These are phyloP conservation scores for Cutaneotrichosporon sp. DNA, from an alignment of 1,284 basidiomycete species.

Conservation along the genomic window DNA sequence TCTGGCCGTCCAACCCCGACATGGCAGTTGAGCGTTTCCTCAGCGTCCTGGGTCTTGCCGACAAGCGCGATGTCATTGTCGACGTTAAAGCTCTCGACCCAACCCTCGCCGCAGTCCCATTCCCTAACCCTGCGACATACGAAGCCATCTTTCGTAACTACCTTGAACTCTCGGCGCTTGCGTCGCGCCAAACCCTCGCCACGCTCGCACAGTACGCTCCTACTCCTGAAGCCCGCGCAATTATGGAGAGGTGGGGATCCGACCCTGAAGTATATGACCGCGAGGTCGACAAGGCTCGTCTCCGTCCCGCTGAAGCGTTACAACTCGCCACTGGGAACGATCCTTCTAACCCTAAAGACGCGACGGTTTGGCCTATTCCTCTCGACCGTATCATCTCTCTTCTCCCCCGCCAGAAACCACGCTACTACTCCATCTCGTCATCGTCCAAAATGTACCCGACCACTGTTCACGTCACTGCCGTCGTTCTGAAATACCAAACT, in stretches of 20 bases:
- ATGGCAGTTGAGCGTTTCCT: conserved; percentile 86
- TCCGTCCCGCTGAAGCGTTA: conserved; percentile 87
- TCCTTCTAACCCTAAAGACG: conserved; percentile 57
- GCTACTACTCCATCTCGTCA: conserved; percentile 98
- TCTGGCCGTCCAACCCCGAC: conserved; percentile 95
- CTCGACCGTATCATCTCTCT: conserved; percentile 95
- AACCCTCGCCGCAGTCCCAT: conserved; percentile 94
- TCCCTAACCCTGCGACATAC: conserved; percentile 97
- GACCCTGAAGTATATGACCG: conserved; percentile 81
- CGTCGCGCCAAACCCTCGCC: conserved; percentile 88
- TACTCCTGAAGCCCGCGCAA: conserved; percentile 68
- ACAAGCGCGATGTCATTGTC: conserved; percentile 75
- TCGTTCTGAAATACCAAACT: conserved; percentile 87
- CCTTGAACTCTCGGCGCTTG: conserved; percentile 89
- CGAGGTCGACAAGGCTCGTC: conserved; percentile 73
- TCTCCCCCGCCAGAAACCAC: conserved; percentile 89
- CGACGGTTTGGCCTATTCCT: conserved; percentile 80
- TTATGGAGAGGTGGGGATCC: conserved; percentile 73
- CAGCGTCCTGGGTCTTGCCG: conserved; percentile 72
- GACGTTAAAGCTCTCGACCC: conserved; percentile 94
- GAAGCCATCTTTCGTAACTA: conserved; percentile 92
- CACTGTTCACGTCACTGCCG: conserved; percentile 89
- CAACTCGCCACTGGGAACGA: conserved; percentile 77
- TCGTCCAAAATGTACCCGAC: conserved; percentile 86
- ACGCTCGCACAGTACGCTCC: conserved; percentile 85